phyloP scores from a whole-genome alignment of 441 rosid species.

The Corymbia citriodora region DNA sequence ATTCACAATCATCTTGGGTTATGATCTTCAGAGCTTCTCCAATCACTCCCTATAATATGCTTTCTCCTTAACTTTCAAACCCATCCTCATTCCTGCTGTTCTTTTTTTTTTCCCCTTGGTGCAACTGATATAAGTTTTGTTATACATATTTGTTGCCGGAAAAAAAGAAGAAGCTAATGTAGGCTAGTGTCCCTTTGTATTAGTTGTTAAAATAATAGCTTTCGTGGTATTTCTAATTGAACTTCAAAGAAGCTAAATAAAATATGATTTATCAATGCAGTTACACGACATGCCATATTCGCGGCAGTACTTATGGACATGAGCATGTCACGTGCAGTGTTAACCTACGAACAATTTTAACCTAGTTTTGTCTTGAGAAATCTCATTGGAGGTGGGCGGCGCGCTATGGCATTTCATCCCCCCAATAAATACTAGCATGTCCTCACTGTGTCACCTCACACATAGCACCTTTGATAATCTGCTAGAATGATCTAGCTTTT shows the following conservation, averaged over 20 bases:
- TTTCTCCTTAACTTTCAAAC: neutral
- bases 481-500: neutral
- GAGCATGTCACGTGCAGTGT: neutral
- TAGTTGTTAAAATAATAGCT: neutral
- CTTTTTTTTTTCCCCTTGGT: neutral
- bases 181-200: no score
- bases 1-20: neutral
- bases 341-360: neutral
- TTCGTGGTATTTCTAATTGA: neutral
- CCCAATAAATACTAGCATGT: neutral
- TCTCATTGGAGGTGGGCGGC: neutral
- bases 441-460: neutral
- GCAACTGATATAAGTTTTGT: neutral
- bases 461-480: neutral
- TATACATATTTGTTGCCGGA: neutral
- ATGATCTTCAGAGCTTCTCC: neutral
- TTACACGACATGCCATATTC: neutral
- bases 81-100: neutral
- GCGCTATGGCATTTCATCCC: neutral
- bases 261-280: neutral
- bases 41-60: neutral
- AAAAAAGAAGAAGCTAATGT: neutral
- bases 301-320: neutral
- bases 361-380: neutral
- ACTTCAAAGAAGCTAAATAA: neutral